Base-by-base conservation (phyloP, 768 basidiomycete genomes). In the Leucocoprinus leucothites region DNA sequence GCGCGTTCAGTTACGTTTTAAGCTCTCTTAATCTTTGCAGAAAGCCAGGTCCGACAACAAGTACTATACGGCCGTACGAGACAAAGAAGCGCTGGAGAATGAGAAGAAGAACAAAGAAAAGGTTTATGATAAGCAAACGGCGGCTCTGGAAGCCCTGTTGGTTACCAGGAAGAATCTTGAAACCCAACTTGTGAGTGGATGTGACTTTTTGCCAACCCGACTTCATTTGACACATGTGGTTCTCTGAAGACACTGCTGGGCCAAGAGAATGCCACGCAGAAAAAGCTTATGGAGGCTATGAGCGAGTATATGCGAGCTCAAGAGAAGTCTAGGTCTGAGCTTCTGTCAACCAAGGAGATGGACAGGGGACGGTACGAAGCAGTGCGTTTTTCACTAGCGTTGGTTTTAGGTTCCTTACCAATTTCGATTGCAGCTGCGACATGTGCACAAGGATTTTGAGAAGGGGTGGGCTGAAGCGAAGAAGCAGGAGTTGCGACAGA, bases 21-120 rank as follows among this genome's bases (percentile, higher is more conserved):
- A 38, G 4, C 40, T 55, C 6, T 11, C 11, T 16, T 28, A 44
- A 11, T 48, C n/a, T 41, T 34, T 50, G 34, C 70, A 98, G 93
- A 92, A 91, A 87, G 91, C 93, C 8, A 98, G 96, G 72, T 85
- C 90, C 14, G 95, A 98, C 57, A 96, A 94, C 74, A 98, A 95
- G 68, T 98, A 84, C 66, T 98, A 86, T 65, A 82, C 90, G 16
- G 86, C 87, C 2, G 91, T 96, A 86, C 85, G 94, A 26, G 86
- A 88, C 55, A 94, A 89, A 70, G 94, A 97, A 57, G 85, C 90
- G 16, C 71, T 86, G 2, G 91, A 94, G 28, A 74, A 74, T 1
- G 91, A 94, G 65, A 79, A 85, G 44, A 91, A 91, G 69, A 81
- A 74, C 28, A 69, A 85, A 31, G 64, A 73, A 16, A 78, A 85